These are phyloP conservation scores for Babesia ovata DNA, from an alignment of 169 alveolate genomes.

Conservation along the genomic window DNA sequence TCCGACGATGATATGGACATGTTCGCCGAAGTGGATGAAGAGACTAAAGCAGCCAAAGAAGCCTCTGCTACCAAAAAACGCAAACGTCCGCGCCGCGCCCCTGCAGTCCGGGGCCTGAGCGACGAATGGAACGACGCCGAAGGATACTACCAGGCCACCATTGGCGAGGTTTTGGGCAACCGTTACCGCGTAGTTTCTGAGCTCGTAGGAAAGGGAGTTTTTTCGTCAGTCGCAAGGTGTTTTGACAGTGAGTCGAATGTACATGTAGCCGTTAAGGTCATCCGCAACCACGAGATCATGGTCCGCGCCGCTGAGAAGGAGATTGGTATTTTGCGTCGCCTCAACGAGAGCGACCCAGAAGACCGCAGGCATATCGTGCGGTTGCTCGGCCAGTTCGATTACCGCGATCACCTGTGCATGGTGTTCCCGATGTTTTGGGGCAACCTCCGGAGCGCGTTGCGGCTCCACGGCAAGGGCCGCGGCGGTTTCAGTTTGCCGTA, in stretches of 20 bases:
- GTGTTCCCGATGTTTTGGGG: constrained; percentile 92
- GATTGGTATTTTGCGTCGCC: constrained; percentile 75
- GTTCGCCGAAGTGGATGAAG: constrained; percentile 32
- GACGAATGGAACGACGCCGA: constrained; percentile 84
- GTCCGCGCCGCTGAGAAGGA: constrained; percentile 89
- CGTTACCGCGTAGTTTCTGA: constrained; percentile 84
- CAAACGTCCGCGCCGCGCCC: constrained; percentile 8
- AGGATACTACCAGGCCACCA: constrained; percentile 82
- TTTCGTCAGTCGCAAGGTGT: constrained; percentile 84
- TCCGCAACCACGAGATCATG: constrained; percentile 90
- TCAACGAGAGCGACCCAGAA: constrained; percentile 84
- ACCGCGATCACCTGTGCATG: constrained; percentile 87
- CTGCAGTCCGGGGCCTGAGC: constrained; percentile 66
- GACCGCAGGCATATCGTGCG: constrained; percentile 82
- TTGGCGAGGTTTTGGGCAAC: constrained; percentile 86
- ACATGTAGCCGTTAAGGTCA: constrained; percentile 84
- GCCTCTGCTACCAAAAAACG: constrained; percentile 11
- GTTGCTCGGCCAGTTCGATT: constrained; percentile 76
- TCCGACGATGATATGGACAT: constrained; percentile 70
- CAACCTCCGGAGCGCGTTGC: constrained; percentile 83
- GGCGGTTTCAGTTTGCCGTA: constrained; percentile 80
- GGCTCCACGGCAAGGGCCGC: constrained; percentile 80
- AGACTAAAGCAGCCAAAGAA: not conserved
- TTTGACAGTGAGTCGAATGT: constrained; percentile 67
- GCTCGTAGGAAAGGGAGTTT: constrained; percentile 88